These are phyloP conservation scores for Medicago arabica DNA, from an alignment of 306 rosid genomes.

Conservation along the genomic window DNA sequence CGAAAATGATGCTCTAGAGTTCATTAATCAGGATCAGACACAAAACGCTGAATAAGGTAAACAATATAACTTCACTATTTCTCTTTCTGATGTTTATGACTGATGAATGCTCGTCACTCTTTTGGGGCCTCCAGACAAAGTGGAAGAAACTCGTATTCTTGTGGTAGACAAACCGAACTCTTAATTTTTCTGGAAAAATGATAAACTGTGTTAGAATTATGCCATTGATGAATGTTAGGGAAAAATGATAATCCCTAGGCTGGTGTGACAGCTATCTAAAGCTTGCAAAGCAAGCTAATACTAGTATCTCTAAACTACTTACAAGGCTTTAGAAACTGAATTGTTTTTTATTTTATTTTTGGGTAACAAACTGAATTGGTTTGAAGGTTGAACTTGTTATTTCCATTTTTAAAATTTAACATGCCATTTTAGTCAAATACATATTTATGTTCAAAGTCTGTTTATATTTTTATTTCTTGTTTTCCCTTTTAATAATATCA, in stretches of 20 bases:
- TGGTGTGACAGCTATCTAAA: no score
- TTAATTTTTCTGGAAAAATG: no score
- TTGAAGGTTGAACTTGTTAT: background rate
- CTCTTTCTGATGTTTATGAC: slow-evolving; percentile 7
- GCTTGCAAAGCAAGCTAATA: no score
- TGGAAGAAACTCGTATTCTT: background rate
- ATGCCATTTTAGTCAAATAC: background rate
- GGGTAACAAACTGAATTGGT: background rate
- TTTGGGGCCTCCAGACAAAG: slow-evolving; percentile 5
- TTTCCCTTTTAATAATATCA: background rate
- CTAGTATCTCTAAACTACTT: no score
- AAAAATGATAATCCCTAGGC: no score
- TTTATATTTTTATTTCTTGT: background rate
- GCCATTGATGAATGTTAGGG: no score
- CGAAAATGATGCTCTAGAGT: slow-evolving; percentile 76
- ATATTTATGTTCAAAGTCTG: background rate
- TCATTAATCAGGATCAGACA: slow-evolving; percentile 86
- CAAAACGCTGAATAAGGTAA: slow-evolving; percentile 80
- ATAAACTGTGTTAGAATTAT: no score
- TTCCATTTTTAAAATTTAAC: slow-evolving; percentile 1
- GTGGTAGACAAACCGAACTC: background rate
- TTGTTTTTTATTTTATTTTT: background rate
- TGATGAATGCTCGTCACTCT: background rate
- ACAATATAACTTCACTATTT: background rate
- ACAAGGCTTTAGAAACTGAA: background rate